Conservation (phyloP, 345 rosid genomes). For the Citrus glauca region DNA sequence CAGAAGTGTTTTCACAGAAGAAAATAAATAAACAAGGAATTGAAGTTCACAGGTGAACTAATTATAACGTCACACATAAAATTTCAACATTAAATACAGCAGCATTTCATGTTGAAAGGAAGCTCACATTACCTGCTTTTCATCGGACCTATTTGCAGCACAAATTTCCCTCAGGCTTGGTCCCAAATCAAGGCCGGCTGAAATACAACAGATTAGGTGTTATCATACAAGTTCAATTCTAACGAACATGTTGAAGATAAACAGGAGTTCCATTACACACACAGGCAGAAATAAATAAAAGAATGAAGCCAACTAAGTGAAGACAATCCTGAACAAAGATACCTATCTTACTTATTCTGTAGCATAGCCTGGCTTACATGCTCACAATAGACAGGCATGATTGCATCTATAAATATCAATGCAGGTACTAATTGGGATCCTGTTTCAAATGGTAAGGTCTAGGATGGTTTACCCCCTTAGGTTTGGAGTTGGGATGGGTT, state of each 20-base stretch:
- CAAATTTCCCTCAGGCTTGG: slow-evolving; percentile 84
- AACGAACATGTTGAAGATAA: neutral
- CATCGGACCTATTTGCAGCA: slow-evolving; percentile 82
- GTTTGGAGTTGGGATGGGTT: neutral
- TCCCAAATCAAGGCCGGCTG: slow-evolving; percentile 79
- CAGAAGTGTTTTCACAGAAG: slow-evolving; percentile 22
- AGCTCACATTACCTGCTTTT: slow-evolving; percentile 62
- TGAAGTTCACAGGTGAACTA: neutral
- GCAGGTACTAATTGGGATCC: too few species aligned
- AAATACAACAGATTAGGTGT: slow-evolving; percentile 15
- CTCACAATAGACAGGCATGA: neutral
- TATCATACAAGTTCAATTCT: slow-evolving; percentile 1
- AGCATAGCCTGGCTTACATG: neutral
- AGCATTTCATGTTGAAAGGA: slow-evolving; percentile 8
- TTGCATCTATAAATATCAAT: neutral
- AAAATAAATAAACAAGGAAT: neutral
- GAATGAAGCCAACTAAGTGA: neutral
- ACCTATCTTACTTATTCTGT: neutral
- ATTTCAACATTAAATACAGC: neutral
- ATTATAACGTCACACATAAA: neutral
- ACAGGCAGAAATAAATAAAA: neutral
- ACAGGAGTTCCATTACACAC: neutral
- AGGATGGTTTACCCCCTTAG: neutral
- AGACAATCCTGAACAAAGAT: too few species aligned
- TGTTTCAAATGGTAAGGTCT: neutral